These are phyloP conservation scores for Leccinum griseonigrum DNA, from an alignment of 1,284 basidiomycete genomes.

Conservation along the genomic window DNA sequence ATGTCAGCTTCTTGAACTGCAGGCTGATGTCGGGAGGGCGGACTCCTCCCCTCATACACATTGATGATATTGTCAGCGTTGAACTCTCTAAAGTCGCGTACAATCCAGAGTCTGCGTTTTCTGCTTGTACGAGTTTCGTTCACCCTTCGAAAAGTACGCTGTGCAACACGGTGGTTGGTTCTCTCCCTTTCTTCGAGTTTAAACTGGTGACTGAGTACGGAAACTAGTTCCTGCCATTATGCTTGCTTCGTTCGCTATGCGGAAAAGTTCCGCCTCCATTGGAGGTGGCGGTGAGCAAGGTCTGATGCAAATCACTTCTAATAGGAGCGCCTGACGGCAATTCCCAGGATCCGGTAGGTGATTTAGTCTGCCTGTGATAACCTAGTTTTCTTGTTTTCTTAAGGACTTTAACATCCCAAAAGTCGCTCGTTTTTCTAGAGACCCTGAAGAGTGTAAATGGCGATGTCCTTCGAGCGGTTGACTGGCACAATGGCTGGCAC, in stretches of 20 bases:
- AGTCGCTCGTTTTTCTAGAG: conserved; percentile 58
- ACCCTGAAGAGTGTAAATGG: conserved; percentile 46
- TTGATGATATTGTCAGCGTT: background rate
- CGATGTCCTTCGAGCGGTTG: conserved; percentile 40
- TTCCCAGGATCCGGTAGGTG: conserved; percentile 60
- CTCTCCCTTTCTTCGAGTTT: background rate
- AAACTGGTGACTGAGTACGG: background rate
- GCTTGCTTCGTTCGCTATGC: conserved; percentile 83
- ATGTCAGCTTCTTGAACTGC: conserved; percentile 78
- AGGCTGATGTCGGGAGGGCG: conserved; percentile 50
- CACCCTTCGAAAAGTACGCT: conserved; percentile 62
- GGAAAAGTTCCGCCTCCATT: conserved; percentile 63
- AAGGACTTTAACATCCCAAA: conserved; percentile 70
- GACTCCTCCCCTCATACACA: background rate
- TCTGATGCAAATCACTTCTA: conserved; percentile 79
- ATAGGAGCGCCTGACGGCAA: conserved; percentile 76
- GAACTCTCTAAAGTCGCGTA: background rate
- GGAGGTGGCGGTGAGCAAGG: conserved; percentile 84
- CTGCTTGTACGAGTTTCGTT: conserved; percentile 54
- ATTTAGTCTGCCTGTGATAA: background rate
- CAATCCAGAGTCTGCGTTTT: conserved; percentile 55
- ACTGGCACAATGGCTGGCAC: conserved; percentile 80
- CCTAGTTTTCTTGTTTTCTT: background rate
- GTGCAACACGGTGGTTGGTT: conserved; percentile 43
- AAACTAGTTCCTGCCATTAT: conserved; percentile 52